Conservation (phyloP, 768 basidiomycete genomes). For the Lactarius akahatsu region DNA sequence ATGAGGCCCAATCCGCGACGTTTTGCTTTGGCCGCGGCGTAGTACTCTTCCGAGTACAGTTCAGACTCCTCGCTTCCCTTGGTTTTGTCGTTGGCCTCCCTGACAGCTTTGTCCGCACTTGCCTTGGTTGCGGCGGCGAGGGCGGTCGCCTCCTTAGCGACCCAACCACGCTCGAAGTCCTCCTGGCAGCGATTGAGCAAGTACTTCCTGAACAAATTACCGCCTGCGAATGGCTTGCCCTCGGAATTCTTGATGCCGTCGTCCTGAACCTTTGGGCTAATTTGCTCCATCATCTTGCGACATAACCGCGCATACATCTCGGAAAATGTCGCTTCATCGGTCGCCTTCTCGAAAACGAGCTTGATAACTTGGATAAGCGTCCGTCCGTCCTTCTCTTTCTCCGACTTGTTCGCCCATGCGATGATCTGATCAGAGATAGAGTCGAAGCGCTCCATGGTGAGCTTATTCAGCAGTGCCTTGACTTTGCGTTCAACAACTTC, state of each 20-base stretch:
- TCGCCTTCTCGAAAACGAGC: slow-evolving; percentile 96
- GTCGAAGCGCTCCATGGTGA: slow-evolving; percentile 96
- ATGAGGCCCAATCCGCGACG: slow-evolving; percentile 95
- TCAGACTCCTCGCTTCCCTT: slow-evolving; percentile 54
- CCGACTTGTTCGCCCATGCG: slow-evolving; percentile 90
- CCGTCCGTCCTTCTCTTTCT: slow-evolving; percentile 88
- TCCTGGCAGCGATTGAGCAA: slow-evolving; percentile 95
- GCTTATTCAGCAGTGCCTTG: slow-evolving; percentile 87
- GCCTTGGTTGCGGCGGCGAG: slow-evolving; percentile 85
- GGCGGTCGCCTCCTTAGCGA: slow-evolving; percentile 81
- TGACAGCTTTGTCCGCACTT: slow-evolving; percentile 77
- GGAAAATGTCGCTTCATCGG: slow-evolving; percentile 92
- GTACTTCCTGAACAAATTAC: slow-evolving; percentile 95
- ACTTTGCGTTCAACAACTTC: slow-evolving; percentile 93
- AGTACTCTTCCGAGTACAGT: slow-evolving; percentile 94
- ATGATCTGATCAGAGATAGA: slow-evolving; percentile 96
- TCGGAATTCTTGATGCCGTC: slow-evolving; percentile 79
- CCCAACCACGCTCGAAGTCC: slow-evolving; percentile 97
- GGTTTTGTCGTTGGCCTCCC: slow-evolving; percentile 39
- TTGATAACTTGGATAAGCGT: slow-evolving; percentile 96
- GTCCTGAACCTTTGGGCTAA: slow-evolving; percentile 85
- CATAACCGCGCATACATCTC: slow-evolving; percentile 98
- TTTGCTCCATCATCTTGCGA: slow-evolving; percentile 92
- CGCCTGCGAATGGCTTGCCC: slow-evolving; percentile 88
- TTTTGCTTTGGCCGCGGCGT: slow-evolving; percentile 94